Conservation (phyloP, 2,329 filamentous ascomycete species). For the Cladophialophora bantiana region DNA sequence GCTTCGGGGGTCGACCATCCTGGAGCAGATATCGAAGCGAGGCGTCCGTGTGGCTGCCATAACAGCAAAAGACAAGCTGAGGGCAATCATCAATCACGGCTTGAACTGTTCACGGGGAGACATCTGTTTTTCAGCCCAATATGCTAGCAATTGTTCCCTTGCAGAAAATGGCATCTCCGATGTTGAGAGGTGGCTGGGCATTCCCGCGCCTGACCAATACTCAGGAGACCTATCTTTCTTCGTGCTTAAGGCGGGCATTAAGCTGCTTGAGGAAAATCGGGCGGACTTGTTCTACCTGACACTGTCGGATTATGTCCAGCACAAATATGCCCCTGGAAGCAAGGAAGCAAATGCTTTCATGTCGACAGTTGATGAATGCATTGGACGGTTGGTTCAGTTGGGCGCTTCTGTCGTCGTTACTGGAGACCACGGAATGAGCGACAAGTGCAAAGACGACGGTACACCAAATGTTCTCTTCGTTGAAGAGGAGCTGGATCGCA, state of each 20-base stretch:
- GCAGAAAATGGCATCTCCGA: conserved; percentile 48
- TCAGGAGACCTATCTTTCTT: conserved; percentile 54
- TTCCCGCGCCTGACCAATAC: conserved; percentile 50
- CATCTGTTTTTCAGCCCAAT: conserved; percentile 52
- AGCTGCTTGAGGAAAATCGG: conserved; percentile 49
- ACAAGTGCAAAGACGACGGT: conserved; percentile 47
- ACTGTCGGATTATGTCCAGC: conserved; percentile 55
- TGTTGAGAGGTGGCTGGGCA: conserved; percentile 50
- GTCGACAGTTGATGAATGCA: conserved; percentile 44
- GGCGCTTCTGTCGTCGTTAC: conserved; percentile 51
- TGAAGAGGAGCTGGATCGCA: conserved; percentile 47
- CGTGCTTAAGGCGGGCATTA: conserved; percentile 54
- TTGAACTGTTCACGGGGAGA: conserved; percentile 40
- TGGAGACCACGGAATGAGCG: conserved; percentile 55
- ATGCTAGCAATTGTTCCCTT: conserved; percentile 43
- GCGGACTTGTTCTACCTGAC: conserved; percentile 55
- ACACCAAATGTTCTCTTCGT: conserved; percentile 51
- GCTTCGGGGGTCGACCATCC: conserved; percentile 52
- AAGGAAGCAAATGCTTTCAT: conserved; percentile 51
- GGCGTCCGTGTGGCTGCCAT: conserved; percentile 54
- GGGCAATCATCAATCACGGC: conserved; percentile 51
- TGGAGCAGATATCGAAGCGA: conserved; percentile 49
- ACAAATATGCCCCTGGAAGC: conserved; percentile 51
- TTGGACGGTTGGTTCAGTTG: conserved; percentile 46
- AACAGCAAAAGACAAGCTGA: conserved; percentile 56